Evolutionary conservation across 2,329 filamentous ascomycete species (phyloP).

Genomic region (Cryphonectria radicalis): DNA sequence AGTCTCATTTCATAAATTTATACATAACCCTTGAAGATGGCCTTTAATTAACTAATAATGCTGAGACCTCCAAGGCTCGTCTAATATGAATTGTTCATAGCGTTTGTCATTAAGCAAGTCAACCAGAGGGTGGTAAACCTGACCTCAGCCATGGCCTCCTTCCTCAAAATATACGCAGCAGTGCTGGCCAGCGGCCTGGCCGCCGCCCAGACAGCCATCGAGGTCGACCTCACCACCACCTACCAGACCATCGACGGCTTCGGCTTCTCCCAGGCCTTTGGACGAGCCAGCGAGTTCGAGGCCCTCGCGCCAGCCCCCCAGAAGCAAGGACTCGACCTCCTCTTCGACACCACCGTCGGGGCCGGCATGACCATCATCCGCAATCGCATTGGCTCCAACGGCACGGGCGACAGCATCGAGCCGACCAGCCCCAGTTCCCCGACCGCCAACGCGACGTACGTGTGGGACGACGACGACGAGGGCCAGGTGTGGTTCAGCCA

Average conservation of each 20-base stretch:
- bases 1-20: neutral
- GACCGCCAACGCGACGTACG: constrained; percentile 37
- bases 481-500: constrained; percentile 49
- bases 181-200: constrained; percentile 3
- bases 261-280: constrained; percentile 54
- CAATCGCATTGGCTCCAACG: constrained; percentile 49
- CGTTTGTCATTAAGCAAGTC: too few relatives aligned
- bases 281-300: constrained; percentile 46
- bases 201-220: constrained; percentile 35
- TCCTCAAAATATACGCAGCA: neutral
- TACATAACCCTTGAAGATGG: neutral
- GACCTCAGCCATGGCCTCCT: neutral
- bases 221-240: constrained; percentile 35
- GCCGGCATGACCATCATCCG: constrained; percentile 56
- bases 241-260: constrained; percentile 51
- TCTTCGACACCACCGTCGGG: constrained; percentile 50
- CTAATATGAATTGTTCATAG: neutral
- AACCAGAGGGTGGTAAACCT: neutral
- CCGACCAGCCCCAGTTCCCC: constrained; percentile 39
- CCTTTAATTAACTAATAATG: neutral
- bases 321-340: constrained; percentile 46
- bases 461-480: constrained; percentile 41
- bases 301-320: constrained; percentile 37
- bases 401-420: constrained; percentile 35
- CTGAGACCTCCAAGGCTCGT: neutral